Evolutionary conservation across 2,329 filamentous ascomycete genomes (phyloP).

Genomic region (Albophoma yamanashiensis): DNA sequence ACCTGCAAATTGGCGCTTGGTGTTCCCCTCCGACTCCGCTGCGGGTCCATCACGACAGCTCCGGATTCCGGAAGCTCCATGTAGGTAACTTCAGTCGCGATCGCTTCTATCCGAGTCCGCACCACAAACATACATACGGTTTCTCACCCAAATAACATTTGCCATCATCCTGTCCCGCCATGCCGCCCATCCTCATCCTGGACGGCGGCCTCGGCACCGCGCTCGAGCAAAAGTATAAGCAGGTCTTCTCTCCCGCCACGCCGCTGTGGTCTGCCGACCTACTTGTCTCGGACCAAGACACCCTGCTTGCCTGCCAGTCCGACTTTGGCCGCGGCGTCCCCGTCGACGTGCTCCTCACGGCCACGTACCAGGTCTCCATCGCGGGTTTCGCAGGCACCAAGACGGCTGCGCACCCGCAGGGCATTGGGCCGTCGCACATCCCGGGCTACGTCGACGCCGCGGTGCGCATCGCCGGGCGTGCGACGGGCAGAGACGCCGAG

Average conservation of each 20-base stretch:
- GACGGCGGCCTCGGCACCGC: conserved; percentile 60
- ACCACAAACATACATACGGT: not conserved
- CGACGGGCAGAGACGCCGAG: conserved; percentile 12
- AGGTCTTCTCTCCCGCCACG: conserved; percentile 38
- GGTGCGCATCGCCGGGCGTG: conserved; percentile 29
- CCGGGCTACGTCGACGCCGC: conserved; percentile 31
- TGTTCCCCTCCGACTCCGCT: not conserved
- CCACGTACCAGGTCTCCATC: conserved; percentile 55
- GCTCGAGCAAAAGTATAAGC: conserved; percentile 45
- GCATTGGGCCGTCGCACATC: conserved; percentile 29
- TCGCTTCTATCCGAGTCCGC: not conserved
- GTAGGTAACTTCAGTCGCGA: not conserved
- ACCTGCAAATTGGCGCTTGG: too few species aligned
- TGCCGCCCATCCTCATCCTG: conserved; percentile 28
- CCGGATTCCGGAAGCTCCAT: not conserved
- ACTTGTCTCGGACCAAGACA: conserved; percentile 41
- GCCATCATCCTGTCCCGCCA: not conserved
- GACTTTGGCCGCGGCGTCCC: conserved; percentile 42
- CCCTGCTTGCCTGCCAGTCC: conserved; percentile 42
- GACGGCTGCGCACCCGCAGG: conserved; percentile 27
- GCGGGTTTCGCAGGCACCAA: conserved; percentile 43
- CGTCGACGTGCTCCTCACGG: conserved; percentile 53
- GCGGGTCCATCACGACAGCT: not conserved
- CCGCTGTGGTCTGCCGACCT: conserved; percentile 61
- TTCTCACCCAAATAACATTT: not conserved